Base-by-base conservation (phyloP, 2,329 filamentous ascomycete genomes). In the Aspergillus quadrilineatus region DNA sequence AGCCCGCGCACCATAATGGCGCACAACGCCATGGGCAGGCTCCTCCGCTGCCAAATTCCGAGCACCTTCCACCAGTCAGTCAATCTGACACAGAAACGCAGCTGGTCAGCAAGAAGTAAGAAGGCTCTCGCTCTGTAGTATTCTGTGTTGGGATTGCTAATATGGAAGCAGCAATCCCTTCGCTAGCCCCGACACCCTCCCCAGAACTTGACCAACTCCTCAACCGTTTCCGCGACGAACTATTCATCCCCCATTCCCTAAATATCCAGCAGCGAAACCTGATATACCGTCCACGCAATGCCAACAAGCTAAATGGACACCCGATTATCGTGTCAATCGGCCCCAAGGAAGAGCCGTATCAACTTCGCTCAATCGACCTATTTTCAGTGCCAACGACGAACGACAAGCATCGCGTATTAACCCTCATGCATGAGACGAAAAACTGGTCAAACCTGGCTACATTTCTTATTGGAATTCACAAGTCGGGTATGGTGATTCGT, bases 231-330 rank as follows among this genome's bases (percentile, higher is more conserved):
- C 76, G 77, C 60, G 63, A 77, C 58, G 70, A 74, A 41, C 67
- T 78, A 49, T 78, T 79, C 64, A 73, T 78, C 32, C 77, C 77
- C 29, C 69, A 67, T 48, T 69, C 70, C 37, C 69, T 79, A 4
- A 63, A 66, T 36, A 56, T 64, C 5, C 67, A 67, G 42, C 76
- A 78, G 55, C 69, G 69, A 57, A 69, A 65, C 41, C 67, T 75
- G 44, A 71, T 79, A 55, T 78, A 74, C 65, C 70, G 71, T 49
- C 58, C 68, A 32, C 72, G 69, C 37, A 68, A 73, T 45, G 66
- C 69, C 39, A 63, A 69, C 12, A 63, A 68, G 50, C 66, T 79
- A 29, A 59, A 68, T 32, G 67, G 75, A 12, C 70, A 78, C 39
- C 75, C 75, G 0, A 69, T 79, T 10, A 72, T 69, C 4, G 70